phyloP scores from a whole-genome alignment of 108 stramenopile species.

The Conticribra weissflogii region DNA sequence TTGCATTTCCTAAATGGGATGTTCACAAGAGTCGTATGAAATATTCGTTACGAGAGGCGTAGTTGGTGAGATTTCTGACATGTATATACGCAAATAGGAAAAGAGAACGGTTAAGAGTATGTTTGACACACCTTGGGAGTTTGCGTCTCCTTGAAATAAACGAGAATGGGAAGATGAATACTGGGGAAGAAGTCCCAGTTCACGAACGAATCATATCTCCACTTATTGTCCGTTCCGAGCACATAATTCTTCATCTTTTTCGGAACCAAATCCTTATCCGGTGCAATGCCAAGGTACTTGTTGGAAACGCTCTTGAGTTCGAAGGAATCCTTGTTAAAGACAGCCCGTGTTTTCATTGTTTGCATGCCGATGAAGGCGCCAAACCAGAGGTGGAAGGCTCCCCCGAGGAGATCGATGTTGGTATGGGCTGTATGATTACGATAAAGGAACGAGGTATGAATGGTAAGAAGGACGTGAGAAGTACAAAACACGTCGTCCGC shows the following conservation, averaged over 20 bases:
- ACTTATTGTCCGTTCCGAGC: slow-evolving; percentile 43
- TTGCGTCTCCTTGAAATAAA: slow-evolving; percentile 58
- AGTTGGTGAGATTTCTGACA: too few relatives aligned
- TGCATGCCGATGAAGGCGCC: slow-evolving; percentile 48
- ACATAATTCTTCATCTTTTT: slow-evolving; percentile 48
- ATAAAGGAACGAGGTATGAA: background rate
- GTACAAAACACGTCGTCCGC: too few relatives aligned
- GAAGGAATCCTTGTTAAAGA: slow-evolving; percentile 39
- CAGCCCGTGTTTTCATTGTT: slow-evolving; percentile 50
- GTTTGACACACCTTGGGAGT: slow-evolving; percentile 37
- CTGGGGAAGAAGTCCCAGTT: slow-evolving; percentile 58
- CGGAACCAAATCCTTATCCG: slow-evolving; percentile 38
- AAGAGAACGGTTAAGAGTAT: too few relatives aligned
- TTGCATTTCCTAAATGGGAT: slow-evolving; percentile 36
- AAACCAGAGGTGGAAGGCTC: slow-evolving; percentile 45
- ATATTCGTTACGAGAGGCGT: too few relatives aligned
- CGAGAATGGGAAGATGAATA: slow-evolving; percentile 47
- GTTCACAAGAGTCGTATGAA: too few relatives aligned
- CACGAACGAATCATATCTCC: slow-evolving; percentile 41
- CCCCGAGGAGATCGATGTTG: slow-evolving; percentile 35
- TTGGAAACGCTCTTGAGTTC: slow-evolving; percentile 42
- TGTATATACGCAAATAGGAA: too few relatives aligned
- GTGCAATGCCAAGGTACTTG: slow-evolving; percentile 34
- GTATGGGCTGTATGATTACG: slow-evolving; percentile 1
- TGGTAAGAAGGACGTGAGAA: background rate